Conservation (phyloP, 306 rosid species). For the Acacia confusa region DNA sequence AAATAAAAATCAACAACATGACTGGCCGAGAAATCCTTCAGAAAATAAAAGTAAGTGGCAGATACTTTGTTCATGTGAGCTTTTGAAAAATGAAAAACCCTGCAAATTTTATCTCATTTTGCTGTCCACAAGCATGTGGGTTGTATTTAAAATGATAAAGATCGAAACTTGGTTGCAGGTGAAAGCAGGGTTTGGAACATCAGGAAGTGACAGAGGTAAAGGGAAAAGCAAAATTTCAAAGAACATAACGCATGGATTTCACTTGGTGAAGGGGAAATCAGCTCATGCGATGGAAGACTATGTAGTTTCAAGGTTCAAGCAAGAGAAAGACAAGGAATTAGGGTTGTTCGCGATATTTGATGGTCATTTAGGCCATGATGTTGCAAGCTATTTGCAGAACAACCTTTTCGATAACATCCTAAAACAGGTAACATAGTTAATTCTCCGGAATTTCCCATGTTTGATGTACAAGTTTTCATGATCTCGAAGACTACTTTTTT, state of each 20-base stretch:
- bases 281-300: slow-evolving; percentile 72
- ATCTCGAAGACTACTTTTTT: too few relatives aligned
- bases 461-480: not conserved
- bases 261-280: slow-evolving; percentile 69
- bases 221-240: slow-evolving; percentile 55
- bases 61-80: not conserved
- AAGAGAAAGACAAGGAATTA: slow-evolving; percentile 44
- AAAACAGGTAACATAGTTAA: slow-evolving; percentile 42
- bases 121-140: not conserved
- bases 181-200: slow-evolving; percentile 47
- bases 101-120: not conserved
- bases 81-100: slow-evolving; percentile 17
- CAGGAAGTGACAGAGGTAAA: slow-evolving; percentile 52
- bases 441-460: not conserved
- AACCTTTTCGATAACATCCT: slow-evolving; percentile 63
- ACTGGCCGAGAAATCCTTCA: slow-evolving; percentile 45
- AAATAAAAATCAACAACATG: slow-evolving; percentile 28
- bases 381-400: slow-evolving; percentile 61
- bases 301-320: slow-evolving; percentile 58
- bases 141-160: not conserved
- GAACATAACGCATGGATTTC: slow-evolving; percentile 55
- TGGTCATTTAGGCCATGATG: slow-evolving; percentile 72
- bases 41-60: slow-evolving; percentile 37
- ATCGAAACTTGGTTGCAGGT: slow-evolving; percentile 21
- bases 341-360: slow-evolving; percentile 79